Evolutionary conservation across 208 protist species (phyloP), one percentile per base, ranked within the genome.

Genomic region (Trypanosoma theileri): DNA sequence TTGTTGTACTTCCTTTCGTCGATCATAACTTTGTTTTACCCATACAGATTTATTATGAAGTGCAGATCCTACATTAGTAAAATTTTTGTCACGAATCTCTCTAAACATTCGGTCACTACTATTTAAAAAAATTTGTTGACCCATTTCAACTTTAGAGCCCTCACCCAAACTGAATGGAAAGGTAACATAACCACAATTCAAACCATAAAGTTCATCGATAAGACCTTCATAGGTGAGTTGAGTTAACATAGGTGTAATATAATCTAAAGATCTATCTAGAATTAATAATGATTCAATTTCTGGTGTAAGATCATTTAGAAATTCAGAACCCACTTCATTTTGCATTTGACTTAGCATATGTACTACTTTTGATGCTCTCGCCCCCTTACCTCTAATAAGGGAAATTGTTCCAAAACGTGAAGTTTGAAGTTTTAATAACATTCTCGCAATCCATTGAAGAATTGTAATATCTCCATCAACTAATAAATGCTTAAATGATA

Each of bases 181-280:
- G 2, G 44, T 63, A 0, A 82, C 81, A 59, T 81, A 65, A 22
- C 86, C 73, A 57, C 73, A 70, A 53, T 86, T 68, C 58, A 97
- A 84, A 19, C 48, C 70, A 63, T 91, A 96, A 40, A 94, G 35
- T 63, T 96, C 89, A 68, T 96, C 91, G 13, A 97, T 77, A 17
- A 97, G 68, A 21, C 93, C 93, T 62, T 96, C 91, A 72, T 97
- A 97, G 4, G 93, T 97, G 0, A 90, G 71, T 75, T 97, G 91
- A 11, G 86, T 92, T 70, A 97, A 69, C 12, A 96, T 55, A 0
- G 93, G 93, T 0, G 91, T 96, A 14, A 93, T 69, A 9, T 91
- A 66, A 69, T 97, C 93, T 4, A 93, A 50, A 12, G 80, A 82
- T 13, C 93, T 70, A 66, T 97, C 93, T 17, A 97, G 46, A 68